Conservation (phyloP, 208 protist species). For the Leishmania lainsoni region DNA sequence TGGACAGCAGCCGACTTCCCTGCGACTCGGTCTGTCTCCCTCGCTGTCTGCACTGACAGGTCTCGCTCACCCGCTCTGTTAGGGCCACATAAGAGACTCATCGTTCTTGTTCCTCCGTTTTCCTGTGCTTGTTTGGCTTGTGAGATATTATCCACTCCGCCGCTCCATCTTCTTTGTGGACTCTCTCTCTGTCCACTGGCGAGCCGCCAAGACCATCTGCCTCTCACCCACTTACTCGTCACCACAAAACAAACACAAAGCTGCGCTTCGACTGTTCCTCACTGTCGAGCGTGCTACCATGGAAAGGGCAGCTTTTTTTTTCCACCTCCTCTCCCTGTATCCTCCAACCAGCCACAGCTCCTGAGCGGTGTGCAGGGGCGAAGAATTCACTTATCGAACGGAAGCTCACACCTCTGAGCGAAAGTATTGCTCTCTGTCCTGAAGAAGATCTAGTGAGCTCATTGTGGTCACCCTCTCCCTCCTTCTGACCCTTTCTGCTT, state of each 20-base stretch:
- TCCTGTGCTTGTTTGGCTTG: background rate
- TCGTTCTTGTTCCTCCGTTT: background rate
- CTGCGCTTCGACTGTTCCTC: background rate
- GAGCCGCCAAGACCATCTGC: background rate
- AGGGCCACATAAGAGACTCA: background rate
- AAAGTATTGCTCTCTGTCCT: background rate
- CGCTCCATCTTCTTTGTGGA: background rate
- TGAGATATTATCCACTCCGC: background rate
- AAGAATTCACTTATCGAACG: background rate
- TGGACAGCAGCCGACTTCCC: background rate
- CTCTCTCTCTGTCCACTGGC: background rate
- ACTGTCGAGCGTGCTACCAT: background rate
- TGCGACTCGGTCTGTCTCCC: no score
- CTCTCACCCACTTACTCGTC: background rate
- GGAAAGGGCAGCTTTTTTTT: background rate
- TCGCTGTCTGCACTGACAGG: background rate
- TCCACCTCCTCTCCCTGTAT: no score
- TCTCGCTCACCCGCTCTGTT: background rate
- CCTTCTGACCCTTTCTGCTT: background rate
- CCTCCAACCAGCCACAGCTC: background rate
- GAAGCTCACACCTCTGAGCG: background rate
- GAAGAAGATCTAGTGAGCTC: background rate
- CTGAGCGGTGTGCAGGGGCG: background rate
- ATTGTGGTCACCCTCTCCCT: background rate
- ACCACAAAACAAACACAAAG: background rate